Conservation (phyloP, 2,329 filamentous ascomycete species). For the Neodidymelliopsis sp. region DNA sequence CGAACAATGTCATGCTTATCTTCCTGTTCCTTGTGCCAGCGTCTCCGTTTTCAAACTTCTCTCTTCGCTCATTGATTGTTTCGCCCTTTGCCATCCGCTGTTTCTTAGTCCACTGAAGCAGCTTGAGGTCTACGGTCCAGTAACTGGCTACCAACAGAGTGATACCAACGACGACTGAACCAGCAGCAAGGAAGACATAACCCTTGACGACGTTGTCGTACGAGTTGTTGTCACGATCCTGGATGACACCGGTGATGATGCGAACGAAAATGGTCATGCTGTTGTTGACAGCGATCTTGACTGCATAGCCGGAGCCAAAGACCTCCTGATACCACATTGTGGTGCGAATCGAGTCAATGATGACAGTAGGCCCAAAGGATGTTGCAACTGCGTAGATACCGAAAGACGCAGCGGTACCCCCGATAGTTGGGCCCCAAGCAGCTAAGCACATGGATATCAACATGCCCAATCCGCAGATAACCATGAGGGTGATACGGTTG, state of each 20-base stretch:
- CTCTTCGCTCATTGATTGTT: conserved; percentile 54
- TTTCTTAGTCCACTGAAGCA: conserved; percentile 66
- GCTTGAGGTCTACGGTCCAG: conserved; percentile 54
- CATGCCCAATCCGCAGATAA: conserved; percentile 59
- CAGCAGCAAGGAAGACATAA: conserved; percentile 62
- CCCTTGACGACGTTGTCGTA: conserved; percentile 64
- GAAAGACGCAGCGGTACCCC: conserved; percentile 66
- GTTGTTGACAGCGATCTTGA: conserved; percentile 70
- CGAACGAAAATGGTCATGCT: conserved; percentile 68
- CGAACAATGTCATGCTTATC: conserved; percentile 54
- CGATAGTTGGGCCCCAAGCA: conserved; percentile 58
- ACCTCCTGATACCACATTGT: conserved; percentile 67
- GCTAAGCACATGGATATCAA: conserved; percentile 63
- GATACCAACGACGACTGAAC: conserved; percentile 56
- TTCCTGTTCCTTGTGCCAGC: conserved; percentile 50
- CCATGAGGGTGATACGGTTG: conserved; percentile 58
- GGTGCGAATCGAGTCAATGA: conserved; percentile 68
- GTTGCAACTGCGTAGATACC: conserved; percentile 66
- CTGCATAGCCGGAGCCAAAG: conserved; percentile 66
- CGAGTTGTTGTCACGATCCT: conserved; percentile 64
- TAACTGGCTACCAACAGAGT: conserved; percentile 52
- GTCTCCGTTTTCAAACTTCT: conserved; percentile 47
- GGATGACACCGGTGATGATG: conserved; percentile 64
- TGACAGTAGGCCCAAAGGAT: conserved; percentile 64
- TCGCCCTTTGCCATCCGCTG: conserved; percentile 57